phyloP scores from a whole-genome alignment of 805 yeast species.

The Cyberlindnera galapagoensis region DNA sequence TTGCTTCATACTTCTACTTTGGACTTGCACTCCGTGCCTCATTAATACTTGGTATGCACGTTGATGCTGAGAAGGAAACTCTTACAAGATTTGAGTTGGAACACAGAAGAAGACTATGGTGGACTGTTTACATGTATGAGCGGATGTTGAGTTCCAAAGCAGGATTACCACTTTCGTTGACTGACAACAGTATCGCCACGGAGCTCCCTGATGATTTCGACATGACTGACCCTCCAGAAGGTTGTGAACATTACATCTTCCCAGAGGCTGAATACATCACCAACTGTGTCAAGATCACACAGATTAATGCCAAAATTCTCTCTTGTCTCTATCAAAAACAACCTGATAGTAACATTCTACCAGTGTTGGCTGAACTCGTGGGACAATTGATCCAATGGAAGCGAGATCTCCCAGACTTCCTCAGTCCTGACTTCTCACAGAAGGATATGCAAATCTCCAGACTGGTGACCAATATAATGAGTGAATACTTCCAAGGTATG shows the following conservation, averaged over 20 bases:
- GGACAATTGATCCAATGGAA: conserved; percentile 65
- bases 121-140: conserved; percentile 84
- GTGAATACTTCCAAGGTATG: conserved; percentile 79
- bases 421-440: conserved; percentile 57
- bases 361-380: conserved; percentile 65
- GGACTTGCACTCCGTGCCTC: conserved; percentile 72
- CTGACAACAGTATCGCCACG: conserved; percentile 77
- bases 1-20: conserved; percentile 74
- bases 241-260: conserved; percentile 60
- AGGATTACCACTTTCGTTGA: conserved; percentile 70
- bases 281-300: conserved; percentile 73
- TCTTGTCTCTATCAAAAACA: conserved; percentile 67
- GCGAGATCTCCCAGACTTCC: conserved; percentile 53
- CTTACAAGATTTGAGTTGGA: conserved; percentile 67
- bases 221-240: conserved; percentile 53
- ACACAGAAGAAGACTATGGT: conserved; percentile 76
- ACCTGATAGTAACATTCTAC: conserved; percentile 69
- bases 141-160: conserved; percentile 79
- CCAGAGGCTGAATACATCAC: conserved; percentile 74
- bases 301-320: conserved; percentile 67
- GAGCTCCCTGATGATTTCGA: conserved; percentile 70
- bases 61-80: conserved; percentile 68
- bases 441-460: conserved; percentile 49
- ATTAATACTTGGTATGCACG: conserved; percentile 72
- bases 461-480: conserved; percentile 65